These are phyloP conservation scores for Penicillium sp. DNA, from an alignment of 2,329 filamentous ascomycete genomes.

Conservation along the genomic window DNA sequence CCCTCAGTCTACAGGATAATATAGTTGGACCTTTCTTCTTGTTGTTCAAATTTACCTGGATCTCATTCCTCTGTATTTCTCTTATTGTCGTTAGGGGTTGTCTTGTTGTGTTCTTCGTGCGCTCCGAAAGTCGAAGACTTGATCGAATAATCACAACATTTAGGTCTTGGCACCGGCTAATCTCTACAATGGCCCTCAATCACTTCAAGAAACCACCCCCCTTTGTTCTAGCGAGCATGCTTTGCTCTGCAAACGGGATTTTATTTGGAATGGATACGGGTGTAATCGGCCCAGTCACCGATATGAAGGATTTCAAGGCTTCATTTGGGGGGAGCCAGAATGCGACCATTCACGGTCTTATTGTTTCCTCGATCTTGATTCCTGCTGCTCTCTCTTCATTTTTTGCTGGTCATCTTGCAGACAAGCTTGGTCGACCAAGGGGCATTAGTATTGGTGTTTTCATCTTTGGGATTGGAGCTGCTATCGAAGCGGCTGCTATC, in stretches of 20 bases:
- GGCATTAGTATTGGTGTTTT: conserved; percentile 51
- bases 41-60: not conserved
- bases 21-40: not conserved
- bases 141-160: not conserved
- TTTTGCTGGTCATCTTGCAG: conserved; percentile 56
- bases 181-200: not conserved
- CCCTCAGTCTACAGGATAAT: not conserved
- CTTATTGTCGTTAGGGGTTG: no score
- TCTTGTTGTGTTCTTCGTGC: not conserved
- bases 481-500: conserved; percentile 51
- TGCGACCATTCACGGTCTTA: conserved; percentile 55
- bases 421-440: conserved; percentile 50
- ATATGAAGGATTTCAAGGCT: conserved; percentile 53
- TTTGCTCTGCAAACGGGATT: conserved; percentile 19
- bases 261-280: conserved; percentile 48
- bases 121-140: not conserved
- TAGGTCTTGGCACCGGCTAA: not conserved
- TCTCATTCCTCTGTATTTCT: not conserved
- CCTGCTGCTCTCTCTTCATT: conserved; percentile 58
- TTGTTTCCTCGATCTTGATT: conserved; percentile 60
- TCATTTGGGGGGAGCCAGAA: conserved; percentile 51
- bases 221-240: conserved; percentile 18
- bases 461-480: conserved; percentile 55
- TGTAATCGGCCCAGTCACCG: conserved; percentile 59
- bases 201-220: conserved; percentile 6